phyloP scores from a whole-genome alignment of 169 alveolate species.

The Toxoplasma gondii region DNA sequence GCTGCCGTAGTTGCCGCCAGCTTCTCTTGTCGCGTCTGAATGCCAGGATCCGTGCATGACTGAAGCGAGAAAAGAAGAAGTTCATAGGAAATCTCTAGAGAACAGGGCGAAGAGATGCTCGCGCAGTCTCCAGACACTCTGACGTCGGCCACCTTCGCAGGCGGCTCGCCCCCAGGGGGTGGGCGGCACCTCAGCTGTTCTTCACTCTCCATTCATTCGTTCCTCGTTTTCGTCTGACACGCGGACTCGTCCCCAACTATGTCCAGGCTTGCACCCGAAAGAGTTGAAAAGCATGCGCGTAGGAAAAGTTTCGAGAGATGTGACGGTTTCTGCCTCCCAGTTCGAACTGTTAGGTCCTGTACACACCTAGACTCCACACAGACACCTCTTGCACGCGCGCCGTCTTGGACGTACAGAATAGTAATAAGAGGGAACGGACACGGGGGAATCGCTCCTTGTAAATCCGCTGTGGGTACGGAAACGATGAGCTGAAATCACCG shows the following conservation, averaged over 20 bases:
- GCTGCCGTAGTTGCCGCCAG: background rate
- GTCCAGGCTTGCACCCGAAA: background rate
- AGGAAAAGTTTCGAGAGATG: too few relatives aligned
- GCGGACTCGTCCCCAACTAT: background rate
- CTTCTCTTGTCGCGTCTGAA: background rate
- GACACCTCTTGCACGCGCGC: too few relatives aligned
- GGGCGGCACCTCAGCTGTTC: background rate
- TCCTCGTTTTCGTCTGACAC: background rate
- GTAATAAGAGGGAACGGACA: too few relatives aligned
- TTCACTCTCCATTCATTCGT: background rate
- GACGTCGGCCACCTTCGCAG: background rate
- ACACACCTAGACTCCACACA: too few relatives aligned
- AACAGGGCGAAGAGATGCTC: background rate
- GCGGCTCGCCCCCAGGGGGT: background rate
- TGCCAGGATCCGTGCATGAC: background rate
- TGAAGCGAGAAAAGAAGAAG: slow-evolving; percentile 16
- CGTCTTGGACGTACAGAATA: too few relatives aligned
- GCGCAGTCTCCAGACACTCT: background rate
- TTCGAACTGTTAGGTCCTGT: too few relatives aligned
- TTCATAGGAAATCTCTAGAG: background rate
- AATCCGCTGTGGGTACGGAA: too few relatives aligned
- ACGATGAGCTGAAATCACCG: too few relatives aligned
- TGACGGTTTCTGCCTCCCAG: too few relatives aligned
- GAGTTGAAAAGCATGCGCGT: too few relatives aligned
- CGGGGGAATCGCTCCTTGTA: too few relatives aligned